A percentile compares a stretch with the other conserved stretches of the same genome.
Evolutionary conservation across 257 asterid species (phyloP).

Genomic region (Solanum paucissectum): DNA sequence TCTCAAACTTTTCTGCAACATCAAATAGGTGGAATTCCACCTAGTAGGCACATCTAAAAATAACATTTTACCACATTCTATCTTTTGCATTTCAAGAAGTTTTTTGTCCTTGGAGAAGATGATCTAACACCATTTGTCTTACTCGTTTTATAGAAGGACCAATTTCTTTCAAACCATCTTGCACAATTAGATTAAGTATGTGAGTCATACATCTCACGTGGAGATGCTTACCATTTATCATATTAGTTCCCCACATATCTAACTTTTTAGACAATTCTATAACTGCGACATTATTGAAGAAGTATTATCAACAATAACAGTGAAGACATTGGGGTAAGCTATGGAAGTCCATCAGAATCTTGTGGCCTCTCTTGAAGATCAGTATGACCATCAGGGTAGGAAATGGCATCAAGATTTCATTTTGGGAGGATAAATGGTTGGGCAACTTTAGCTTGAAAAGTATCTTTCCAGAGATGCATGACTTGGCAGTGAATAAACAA

Average conservation of each 20-base stretch:
- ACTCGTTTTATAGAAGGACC: accelerated
- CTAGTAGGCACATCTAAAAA: neutral
- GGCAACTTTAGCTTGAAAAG: no score
- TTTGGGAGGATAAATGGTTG: no score
- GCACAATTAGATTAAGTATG: neutral
- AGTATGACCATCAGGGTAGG: no score
- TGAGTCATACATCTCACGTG: neutral
- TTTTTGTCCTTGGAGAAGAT: neutral
- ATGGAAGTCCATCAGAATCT: no score
- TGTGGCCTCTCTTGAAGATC: no score
- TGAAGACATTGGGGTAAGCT: neutral
- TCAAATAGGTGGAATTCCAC: neutral
- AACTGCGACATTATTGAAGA: neutral
- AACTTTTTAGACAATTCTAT: neutral
- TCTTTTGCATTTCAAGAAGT: neutral
- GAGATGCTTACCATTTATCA: neutral
- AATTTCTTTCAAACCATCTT: neutral
- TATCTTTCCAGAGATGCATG: no score
- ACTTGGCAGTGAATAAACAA: no score
- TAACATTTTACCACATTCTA: no score
- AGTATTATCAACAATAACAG: neutral
- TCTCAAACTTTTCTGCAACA: neutral
- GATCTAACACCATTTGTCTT: neutral
- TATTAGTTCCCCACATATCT: neutral
- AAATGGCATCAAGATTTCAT: no score